Evolutionary conservation across 2,329 filamentous ascomycete genomes (phyloP), one percentile per base, ranked within the genome.

Genomic region (Ascochyta pisi): DNA sequence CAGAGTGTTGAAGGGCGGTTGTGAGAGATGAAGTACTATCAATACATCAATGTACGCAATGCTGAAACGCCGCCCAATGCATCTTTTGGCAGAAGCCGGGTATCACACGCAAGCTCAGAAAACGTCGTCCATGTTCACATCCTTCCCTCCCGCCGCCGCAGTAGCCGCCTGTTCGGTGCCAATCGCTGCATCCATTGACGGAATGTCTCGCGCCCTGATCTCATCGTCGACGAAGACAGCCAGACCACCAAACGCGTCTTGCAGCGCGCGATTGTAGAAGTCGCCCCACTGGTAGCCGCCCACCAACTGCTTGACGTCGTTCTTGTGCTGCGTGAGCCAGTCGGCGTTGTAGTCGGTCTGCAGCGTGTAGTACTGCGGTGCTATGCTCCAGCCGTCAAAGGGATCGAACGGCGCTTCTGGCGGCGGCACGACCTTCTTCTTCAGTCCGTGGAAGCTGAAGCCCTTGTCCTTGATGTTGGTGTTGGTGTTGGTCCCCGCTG

Each of bases 171-270:
- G 71, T 58, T 62, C 60, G 9, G 71, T 78, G n/a, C 68, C 74
- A 2, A 73, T 62, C 2, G 60, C 61, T 4, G 64, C 66, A 8
- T 67, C 68, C 35, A 67, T 73, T 2, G 74, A 76, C 13, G 58
- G 54, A 29, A 71, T 76, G 43, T 78, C 76, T 24, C 68, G 73
- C 43, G 79, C 79, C 60, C 45, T 72, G 45, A 66, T 69, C 70
- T 96, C 93, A 41, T 97, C 92, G 33, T 85, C 89, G 38, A 99
- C 81, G 66, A 96, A 96, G 38, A 96, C 90, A 0, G 90, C 92
- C 57, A 99, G 76, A 0, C 96, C 95, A 0, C 91, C 87, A 77
- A 97, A 98, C 0, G 94, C 92, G 71, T 97, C 93, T 58, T 91
- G 90, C 71, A 99, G 79, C 23, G 91, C 88, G 23, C 93, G 83